Percentiles rank a stretch among this genome's conserved stretches.
Conservation (phyloP, 139 green algal genomes). For the Coccomyxa sp. region DNA sequence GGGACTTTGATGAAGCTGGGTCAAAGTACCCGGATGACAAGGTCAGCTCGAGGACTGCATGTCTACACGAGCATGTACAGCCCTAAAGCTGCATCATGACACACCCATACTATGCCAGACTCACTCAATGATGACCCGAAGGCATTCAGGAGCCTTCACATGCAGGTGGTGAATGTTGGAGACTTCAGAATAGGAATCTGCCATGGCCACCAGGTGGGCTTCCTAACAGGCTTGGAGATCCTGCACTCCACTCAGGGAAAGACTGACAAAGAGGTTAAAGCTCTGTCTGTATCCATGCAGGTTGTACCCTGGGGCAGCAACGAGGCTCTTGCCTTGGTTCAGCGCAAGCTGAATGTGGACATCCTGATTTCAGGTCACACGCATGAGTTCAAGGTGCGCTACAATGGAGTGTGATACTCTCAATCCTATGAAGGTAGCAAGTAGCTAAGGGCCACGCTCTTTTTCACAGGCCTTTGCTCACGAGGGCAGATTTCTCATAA, state of each 20-base stretch:
- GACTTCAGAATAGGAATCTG: slow-evolving; percentile 82
- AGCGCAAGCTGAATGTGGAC: slow-evolving; percentile 83
- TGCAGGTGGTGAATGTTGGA: slow-evolving; percentile 76
- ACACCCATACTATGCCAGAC: too few species aligned
- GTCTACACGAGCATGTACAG: neutral
- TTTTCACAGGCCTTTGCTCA: slow-evolving; percentile 48
- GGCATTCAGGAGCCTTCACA: too few species aligned
- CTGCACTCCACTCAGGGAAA: too few species aligned
- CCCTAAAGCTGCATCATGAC: too few species aligned
- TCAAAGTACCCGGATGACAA: slow-evolving; percentile 59
- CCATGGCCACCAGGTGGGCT: slow-evolving; percentile 84
- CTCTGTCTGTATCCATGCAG: slow-evolving; percentile 30
- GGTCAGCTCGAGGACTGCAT: slow-evolving; percentile 9
- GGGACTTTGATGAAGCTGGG: slow-evolving; percentile 87
- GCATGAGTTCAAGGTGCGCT: slow-evolving; percentile 76
- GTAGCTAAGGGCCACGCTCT: neutral
- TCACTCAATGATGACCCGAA: too few species aligned
- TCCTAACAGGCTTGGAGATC: too few species aligned
- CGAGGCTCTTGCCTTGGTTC: slow-evolving; percentile 70
- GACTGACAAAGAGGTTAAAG: too few species aligned
- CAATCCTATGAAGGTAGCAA: neutral
- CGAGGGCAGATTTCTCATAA: slow-evolving; percentile 84
- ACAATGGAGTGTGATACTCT: neutral
- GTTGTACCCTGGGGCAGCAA: slow-evolving; percentile 83
- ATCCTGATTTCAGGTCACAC: slow-evolving; percentile 93